Conservation (phyloP, 2,329 filamentous ascomycete genomes). For the Stagonosporopsis cucurbitacearum region DNA sequence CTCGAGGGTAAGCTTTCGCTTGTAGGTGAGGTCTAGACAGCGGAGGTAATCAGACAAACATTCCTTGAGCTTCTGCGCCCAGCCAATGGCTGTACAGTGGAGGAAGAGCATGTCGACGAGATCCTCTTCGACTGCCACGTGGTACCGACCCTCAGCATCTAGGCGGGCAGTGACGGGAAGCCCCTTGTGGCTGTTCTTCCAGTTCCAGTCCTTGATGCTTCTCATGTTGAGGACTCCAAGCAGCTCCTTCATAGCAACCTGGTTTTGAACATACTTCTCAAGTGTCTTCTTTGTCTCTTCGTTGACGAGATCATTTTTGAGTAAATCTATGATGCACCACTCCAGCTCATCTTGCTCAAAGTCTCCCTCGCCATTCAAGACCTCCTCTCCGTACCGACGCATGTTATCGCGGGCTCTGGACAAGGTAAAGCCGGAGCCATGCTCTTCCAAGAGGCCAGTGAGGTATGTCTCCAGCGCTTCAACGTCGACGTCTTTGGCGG, state of each 20-base stretch:
- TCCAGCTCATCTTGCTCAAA: slow-evolving; percentile 53
- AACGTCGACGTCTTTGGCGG: slow-evolving; percentile 23
- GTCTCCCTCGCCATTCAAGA: slow-evolving; percentile 27
- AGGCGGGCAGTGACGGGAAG: slow-evolving; percentile 31
- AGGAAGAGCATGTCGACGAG: slow-evolving; percentile 39
- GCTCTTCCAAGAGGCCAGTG: slow-evolving; percentile 15
- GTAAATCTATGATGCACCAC: slow-evolving; percentile 57
- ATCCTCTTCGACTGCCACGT: slow-evolving; percentile 35
- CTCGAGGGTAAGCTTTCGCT: neutral
- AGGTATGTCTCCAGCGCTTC: slow-evolving; percentile 33
- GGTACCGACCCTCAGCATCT: slow-evolving; percentile 31
- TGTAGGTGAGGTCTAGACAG: neutral
- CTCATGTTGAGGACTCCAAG: slow-evolving; percentile 33
- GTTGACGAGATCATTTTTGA: slow-evolving; percentile 57
- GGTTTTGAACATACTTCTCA: slow-evolving; percentile 35
- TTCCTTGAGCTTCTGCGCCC: slow-evolving; percentile 30
- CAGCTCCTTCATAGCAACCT: slow-evolving; percentile 32
- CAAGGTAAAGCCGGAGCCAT: slow-evolving; percentile 8
- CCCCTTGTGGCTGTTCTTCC: slow-evolving; percentile 28
- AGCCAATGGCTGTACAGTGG: slow-evolving; percentile 30
- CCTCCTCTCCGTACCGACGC: slow-evolving; percentile 19
- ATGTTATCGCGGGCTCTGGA: slow-evolving; percentile 23
- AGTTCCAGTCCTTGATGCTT: slow-evolving; percentile 35
- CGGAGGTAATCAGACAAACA: slow-evolving; percentile 12
- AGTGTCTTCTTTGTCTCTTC: slow-evolving; percentile 54